A percentile compares a stretch with the other conserved stretches of the same genome.
Evolutionary conservation across 2,329 filamentous ascomycete species (phyloP).

Genomic region (Phaeophleospora eucalypticola): DNA sequence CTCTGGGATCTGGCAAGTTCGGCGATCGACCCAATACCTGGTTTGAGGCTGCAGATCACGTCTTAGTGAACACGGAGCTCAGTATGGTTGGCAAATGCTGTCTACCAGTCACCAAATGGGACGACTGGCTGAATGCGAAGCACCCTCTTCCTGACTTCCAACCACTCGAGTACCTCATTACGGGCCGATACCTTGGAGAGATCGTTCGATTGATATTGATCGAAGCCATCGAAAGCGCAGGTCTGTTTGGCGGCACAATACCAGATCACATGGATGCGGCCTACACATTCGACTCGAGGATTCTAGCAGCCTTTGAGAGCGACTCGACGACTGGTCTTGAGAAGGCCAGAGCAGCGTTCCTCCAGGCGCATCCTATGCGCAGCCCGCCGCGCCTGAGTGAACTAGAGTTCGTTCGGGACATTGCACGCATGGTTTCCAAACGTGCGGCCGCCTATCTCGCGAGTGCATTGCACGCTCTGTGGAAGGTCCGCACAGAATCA

Average conservation of each 20-base stretch:
- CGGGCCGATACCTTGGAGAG: conserved; percentile 61
- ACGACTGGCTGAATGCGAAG: conserved; percentile 54
- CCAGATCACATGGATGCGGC: conserved; percentile 52
- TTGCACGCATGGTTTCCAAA: conserved; percentile 52
- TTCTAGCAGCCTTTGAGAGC: conserved; percentile 55
- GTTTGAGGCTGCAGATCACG: conserved; percentile 55
- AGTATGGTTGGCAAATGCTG: conserved; percentile 62
- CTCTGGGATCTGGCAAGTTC: conserved; percentile 54
- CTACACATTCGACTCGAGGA: conserved; percentile 58
- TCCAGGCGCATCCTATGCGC: conserved; percentile 49
- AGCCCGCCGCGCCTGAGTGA: conserved; percentile 36
- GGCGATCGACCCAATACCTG: conserved; percentile 52
- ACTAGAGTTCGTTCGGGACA: conserved; percentile 50
- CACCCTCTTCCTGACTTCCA: conserved; percentile 60
- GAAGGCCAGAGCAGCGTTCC: conserved; percentile 44
- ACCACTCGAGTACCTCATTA: conserved; percentile 61
- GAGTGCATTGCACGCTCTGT: conserved; percentile 59
- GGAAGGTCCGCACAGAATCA: conserved; percentile 48
- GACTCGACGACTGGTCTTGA: conserved; percentile 39
- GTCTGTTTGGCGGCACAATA: conserved; percentile 54
- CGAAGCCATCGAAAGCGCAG: conserved; percentile 54
- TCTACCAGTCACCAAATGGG: conserved; percentile 58
- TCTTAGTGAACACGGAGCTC: conserved; percentile 62
- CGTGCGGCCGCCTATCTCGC: conserved; percentile 61
- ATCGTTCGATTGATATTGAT: conserved; percentile 58